Evolutionary conservation across 768 basidiomycete species (phyloP).

Genomic region (Leucosporidium scottii): DNA sequence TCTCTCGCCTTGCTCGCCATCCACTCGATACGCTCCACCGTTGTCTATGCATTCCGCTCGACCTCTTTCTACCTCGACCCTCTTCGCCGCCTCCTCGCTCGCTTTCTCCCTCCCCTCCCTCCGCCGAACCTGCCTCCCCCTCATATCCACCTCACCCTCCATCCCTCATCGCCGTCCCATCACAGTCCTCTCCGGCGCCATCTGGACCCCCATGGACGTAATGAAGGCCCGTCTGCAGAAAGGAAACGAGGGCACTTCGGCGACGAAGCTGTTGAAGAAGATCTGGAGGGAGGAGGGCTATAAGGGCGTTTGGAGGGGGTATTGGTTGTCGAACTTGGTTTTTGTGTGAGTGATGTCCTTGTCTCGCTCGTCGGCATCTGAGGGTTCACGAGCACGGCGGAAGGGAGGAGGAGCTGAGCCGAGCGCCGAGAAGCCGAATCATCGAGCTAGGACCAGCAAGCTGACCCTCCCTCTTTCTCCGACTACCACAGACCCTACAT

Average conservation of each 20-base stretch:
- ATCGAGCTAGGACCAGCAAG: background rate
- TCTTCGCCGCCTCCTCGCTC: no score
- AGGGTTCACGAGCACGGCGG: no score
- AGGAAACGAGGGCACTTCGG: constrained; percentile 32
- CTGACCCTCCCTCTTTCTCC: background rate
- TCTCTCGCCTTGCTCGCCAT: no score
- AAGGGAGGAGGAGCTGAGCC: no score
- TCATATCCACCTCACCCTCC: no score
- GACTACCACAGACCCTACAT: constrained; percentile 10
- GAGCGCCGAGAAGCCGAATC: background rate
- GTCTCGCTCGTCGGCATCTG: no score
- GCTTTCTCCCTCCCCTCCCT: no score
- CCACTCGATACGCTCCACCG: no score
- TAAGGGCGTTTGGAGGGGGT: constrained; percentile 32
- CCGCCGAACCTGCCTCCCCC: background rate
- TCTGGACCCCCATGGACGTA: constrained; percentile 33
- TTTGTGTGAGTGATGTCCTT: constrained; percentile 13
- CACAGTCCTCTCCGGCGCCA: constrained; percentile 31
- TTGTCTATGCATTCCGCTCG: no score
- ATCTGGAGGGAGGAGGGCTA: constrained; percentile 33
- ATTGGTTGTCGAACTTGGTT: constrained; percentile 24
- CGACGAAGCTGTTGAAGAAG: constrained; percentile 22
- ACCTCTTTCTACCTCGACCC: no score
- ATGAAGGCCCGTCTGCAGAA: constrained; percentile 33
- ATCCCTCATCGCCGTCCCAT: background rate